Evolutionary conservation across 768 basidiomycete species (phyloP).

Genomic region (Collybiopsis confluens): DNA sequence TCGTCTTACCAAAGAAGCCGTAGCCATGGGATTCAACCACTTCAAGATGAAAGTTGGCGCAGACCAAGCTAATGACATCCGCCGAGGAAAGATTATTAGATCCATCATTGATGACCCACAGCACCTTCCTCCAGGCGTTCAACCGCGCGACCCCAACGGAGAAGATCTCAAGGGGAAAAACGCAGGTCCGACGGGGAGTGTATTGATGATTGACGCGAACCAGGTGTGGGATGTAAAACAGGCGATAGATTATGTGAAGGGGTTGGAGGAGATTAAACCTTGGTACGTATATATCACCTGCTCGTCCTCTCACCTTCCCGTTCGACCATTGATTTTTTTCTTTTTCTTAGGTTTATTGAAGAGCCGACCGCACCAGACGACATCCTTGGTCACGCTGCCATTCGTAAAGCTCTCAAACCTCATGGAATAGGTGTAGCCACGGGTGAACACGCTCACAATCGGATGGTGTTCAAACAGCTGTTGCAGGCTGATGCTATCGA

Average conservation of each 20-base stretch:
- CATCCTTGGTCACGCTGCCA: slow-evolving; percentile 77
- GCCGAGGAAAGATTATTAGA: slow-evolving; percentile 84
- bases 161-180: slow-evolving; percentile 80
- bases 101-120: slow-evolving; percentile 93
- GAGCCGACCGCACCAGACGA: slow-evolving; percentile 93
- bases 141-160: slow-evolving; percentile 56
- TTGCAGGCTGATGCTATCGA: slow-evolving; percentile 90
- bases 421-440: slow-evolving; percentile 88
- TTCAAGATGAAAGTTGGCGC: slow-evolving; percentile 99
- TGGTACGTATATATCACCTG: slow-evolving; percentile 56
- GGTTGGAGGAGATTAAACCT: slow-evolving; percentile 75
- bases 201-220: slow-evolving; percentile 97
- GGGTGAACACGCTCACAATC: slow-evolving; percentile 92
- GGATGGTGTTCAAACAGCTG: slow-evolving; percentile 94
- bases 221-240: slow-evolving; percentile 94
- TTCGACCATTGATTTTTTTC: neutral
- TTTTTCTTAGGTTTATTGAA: slow-evolving; percentile 72
- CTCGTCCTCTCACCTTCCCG: too few relatives aligned
- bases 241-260: slow-evolving; percentile 87
- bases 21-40: slow-evolving; percentile 89
- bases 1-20: slow-evolving; percentile 79
- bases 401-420: slow-evolving; percentile 73
- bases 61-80: slow-evolving; percentile 73
- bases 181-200: slow-evolving; percentile 89
- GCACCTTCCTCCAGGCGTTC: slow-evolving; percentile 59